Conservation (phyloP, 2,329 filamentous ascomycete genomes). For the Ascochyta rabiei region DNA sequence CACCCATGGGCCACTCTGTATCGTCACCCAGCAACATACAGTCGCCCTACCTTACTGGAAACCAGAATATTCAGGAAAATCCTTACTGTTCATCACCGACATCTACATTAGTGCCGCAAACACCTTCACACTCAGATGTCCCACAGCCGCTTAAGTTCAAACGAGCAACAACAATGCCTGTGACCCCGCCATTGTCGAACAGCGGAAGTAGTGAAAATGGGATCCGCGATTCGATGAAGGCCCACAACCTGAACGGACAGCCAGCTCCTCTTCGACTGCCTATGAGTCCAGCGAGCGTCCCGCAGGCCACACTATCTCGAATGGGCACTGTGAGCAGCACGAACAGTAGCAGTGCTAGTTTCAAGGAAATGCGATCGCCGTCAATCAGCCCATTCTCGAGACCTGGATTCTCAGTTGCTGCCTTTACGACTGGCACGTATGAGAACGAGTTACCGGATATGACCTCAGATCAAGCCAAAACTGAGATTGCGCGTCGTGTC, state of each 20-base stretch:
- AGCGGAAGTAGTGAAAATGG: conserved; percentile 18
- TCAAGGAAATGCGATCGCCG: not conserved
- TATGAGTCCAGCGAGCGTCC: conserved; percentile 5
- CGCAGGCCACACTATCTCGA: conserved; percentile 11
- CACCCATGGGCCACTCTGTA: not conserved
- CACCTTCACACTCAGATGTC: not conserved
- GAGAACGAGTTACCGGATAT: conserved; percentile 19
- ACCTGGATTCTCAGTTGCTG: conserved; percentile 19
- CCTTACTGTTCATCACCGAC: not conserved
- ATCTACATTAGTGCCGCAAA: not conserved
- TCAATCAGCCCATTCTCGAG: conserved; percentile 13
- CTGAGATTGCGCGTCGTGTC: conserved; percentile 19
- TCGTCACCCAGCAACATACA: conserved; percentile 1
- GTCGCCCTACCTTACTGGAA: not conserved
- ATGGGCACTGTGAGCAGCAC: conserved; percentile 20
- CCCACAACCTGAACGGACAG: conserved; percentile 12
- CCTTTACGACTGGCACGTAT: conserved; percentile 10
- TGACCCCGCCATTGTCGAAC: conserved; percentile 23
- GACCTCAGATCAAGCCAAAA: conserved; percentile 18
- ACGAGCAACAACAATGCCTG: conserved; percentile 11
- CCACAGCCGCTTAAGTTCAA: conserved; percentile 20
- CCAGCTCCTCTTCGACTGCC: conserved; percentile 3
- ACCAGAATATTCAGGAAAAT: not conserved
- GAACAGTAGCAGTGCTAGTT: conserved; percentile 13
- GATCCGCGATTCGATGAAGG: conserved; percentile 20